These are phyloP conservation scores for Mycena sanguinolenta DNA, from an alignment of 768 basidiomycete genomes.

Conservation along the genomic window DNA sequence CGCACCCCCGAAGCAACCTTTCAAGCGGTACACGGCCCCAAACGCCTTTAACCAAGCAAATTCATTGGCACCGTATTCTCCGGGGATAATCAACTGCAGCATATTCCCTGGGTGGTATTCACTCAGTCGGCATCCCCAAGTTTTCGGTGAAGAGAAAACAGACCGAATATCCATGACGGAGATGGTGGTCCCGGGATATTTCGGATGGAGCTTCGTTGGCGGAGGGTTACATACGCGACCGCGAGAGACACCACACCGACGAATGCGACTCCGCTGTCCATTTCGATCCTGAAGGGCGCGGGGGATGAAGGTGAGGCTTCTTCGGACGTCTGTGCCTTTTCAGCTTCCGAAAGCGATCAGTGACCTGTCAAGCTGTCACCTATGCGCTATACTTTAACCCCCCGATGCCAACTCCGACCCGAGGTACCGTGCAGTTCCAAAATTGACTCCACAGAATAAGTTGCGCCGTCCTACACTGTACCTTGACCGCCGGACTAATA, in stretches of 20 bases:
- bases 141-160: background rate
- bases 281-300: too few species aligned
- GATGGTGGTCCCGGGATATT: background rate
- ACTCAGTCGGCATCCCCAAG: background rate
- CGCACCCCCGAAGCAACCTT: slow-evolving; percentile 3
- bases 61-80: background rate
- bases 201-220: background rate
- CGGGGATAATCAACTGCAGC: background rate
- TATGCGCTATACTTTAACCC: too few species aligned
- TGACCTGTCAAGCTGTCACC: too few species aligned
- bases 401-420: too few species aligned
- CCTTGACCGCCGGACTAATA: too few species aligned
- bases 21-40: background rate
- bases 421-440: too few species aligned
- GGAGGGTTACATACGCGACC: background rate
- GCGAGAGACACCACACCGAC: background rate
- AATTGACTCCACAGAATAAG: too few species aligned
- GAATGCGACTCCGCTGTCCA: background rate
- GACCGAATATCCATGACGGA: slow-evolving; percentile 1
- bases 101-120: background rate
- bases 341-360: too few species aligned
- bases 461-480: too few species aligned
- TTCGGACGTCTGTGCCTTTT: too few species aligned
- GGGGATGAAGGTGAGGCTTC: too few species aligned
- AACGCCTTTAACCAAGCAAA: background rate